A percentile compares a stretch with the other conserved stretches of the same genome.
Evolutionary conservation across 495 filamentous ascomycete species (phyloP).

Genomic region (Penicillium parvum): DNA sequence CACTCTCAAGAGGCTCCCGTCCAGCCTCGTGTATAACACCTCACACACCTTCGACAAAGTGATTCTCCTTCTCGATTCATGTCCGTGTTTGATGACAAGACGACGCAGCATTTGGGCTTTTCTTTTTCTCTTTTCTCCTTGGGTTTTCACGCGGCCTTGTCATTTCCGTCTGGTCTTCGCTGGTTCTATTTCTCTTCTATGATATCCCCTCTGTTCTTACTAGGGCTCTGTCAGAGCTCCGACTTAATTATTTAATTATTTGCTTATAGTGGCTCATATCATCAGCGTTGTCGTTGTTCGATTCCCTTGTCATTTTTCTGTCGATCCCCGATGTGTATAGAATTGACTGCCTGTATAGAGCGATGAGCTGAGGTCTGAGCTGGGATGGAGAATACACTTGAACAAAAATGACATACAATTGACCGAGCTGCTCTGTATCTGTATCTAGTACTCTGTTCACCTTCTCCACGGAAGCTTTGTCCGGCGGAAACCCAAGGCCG

Average conservation of each 20-base stretch:
- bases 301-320: conserved; percentile 15
- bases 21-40: conserved; percentile 41
- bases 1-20: conserved; percentile 20
- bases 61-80: conserved; percentile 33
- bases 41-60: conserved; percentile 27
- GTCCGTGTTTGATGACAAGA: conserved; percentile 45
- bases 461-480: conserved; percentile 6
- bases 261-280: conserved; percentile 18
- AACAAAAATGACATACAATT: conserved; percentile 17
- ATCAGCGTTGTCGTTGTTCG: conserved; percentile 22
- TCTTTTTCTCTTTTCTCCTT: conserved; percentile 18
- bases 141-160: conserved; percentile 15
- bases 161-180: conserved; percentile 12
- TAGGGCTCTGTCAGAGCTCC: conserved; percentile 23
- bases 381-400: conserved; percentile 13
- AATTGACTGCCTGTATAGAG: conserved; percentile 17
- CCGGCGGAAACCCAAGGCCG: conserved; percentile 10
- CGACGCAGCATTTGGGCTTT: conserved; percentile 43
- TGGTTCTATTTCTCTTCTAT: conserved; percentile 26
- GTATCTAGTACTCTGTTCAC: no score
- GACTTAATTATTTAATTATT: conserved; percentile 28
- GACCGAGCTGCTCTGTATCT: not conserved
- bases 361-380: conserved; percentile 6
- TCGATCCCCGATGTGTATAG: conserved; percentile 20
- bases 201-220: conserved; percentile 34